Evolutionary conservation across 2,329 filamentous ascomycete genomes (phyloP).

Genomic region (Arthrobotrys megalospora): DNA sequence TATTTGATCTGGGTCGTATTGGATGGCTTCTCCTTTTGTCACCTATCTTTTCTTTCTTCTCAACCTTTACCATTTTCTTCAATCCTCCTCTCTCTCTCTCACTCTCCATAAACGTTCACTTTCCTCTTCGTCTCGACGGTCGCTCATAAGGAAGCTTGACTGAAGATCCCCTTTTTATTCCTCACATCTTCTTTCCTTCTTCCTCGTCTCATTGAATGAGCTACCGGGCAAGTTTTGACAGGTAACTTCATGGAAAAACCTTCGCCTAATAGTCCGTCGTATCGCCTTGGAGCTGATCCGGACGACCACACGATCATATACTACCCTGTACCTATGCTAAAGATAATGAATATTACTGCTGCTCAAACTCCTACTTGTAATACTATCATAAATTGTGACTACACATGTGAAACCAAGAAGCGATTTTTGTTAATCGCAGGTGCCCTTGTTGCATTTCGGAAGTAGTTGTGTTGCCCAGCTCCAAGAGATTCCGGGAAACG

Average conservation of each 20-base stretch:
- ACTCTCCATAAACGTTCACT: slow-evolving; percentile 23
- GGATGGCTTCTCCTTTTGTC: slow-evolving; percentile 18
- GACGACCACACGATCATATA: slow-evolving; percentile 55
- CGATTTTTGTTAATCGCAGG: too few relatives aligned
- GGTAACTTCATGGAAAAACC: slow-evolving; percentile 56
- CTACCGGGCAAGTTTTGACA: slow-evolving; percentile 54
- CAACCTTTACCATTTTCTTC: slow-evolving; percentile 23
- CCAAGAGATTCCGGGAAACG: not conserved
- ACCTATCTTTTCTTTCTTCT: slow-evolving; percentile 30
- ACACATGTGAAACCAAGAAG: too few relatives aligned
- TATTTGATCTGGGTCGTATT: slow-evolving; percentile 44
- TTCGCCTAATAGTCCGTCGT: slow-evolving; percentile 59
- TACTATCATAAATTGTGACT: not conserved
- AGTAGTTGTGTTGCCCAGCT: slow-evolving; percentile 34
- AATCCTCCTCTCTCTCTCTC: slow-evolving; percentile 13
- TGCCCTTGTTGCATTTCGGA: slow-evolving; percentile 31
- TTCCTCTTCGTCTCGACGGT: slow-evolving; percentile 55
- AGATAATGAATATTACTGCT: slow-evolving; percentile 58
- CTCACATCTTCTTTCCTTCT: slow-evolving; percentile 23
- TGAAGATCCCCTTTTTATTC: slow-evolving; percentile 36
- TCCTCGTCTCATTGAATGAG: slow-evolving; percentile 29
- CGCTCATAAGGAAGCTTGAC: slow-evolving; percentile 58
- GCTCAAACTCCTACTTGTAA: slow-evolving; percentile 8
- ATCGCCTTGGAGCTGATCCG: slow-evolving; percentile 60
- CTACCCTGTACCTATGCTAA: slow-evolving; percentile 14